Base-by-base conservation (phyloP, 139 green algal species). In the Trebouxia sp. region DNA sequence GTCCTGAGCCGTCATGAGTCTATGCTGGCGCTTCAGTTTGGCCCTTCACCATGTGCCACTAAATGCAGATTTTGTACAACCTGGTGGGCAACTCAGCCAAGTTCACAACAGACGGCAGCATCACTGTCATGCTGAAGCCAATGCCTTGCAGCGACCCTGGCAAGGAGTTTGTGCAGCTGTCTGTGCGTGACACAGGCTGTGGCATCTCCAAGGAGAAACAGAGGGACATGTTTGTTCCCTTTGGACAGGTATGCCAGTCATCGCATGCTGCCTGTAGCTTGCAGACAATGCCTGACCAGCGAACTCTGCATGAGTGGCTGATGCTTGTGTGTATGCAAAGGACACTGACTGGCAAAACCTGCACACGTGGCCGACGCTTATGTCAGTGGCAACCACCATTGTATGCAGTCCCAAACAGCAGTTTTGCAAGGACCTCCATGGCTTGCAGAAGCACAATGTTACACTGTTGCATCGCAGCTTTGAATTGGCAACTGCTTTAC, bases 41-140 rank as follows among this genome's bases (percentile, higher is more conserved):
- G n/a, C n/a, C n/a, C n/a, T n/a, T n/a, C n/a, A n/a, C n/a, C n/a
- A 53, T 37, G 26, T 37, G 22, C 56, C n/a, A 69, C n/a, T 53
- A 15, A 20, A 6, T 76, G 66, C 37, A 81, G 76, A 83, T 92
- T n/a, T 37, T 92, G 53, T 90, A 88, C 81, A 92, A 92, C 80
- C 81, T 92, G 14, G 50, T 92, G 6, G 89, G 87, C 42, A 93
- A 93, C 80, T 79, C 85, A 20, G 76, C 83, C 42, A 93, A 93
- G 84, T 93, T 93, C 80, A 93, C 87, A 3, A 78, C 90, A 24
- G 79, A 74, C 26, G 81, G 85, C 53, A 84, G 84, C 66, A 51
- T 76, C 66, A 50, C 37, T 20, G 37, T 76, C 66, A 76, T 76
- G 66, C 66, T 76, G 10, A 48, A 76, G 66, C 39, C 75, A 0